Evolutionary conservation across 2,329 filamentous ascomycete genomes (phyloP).

Genomic region (Aspergillus calidoustus): DNA sequence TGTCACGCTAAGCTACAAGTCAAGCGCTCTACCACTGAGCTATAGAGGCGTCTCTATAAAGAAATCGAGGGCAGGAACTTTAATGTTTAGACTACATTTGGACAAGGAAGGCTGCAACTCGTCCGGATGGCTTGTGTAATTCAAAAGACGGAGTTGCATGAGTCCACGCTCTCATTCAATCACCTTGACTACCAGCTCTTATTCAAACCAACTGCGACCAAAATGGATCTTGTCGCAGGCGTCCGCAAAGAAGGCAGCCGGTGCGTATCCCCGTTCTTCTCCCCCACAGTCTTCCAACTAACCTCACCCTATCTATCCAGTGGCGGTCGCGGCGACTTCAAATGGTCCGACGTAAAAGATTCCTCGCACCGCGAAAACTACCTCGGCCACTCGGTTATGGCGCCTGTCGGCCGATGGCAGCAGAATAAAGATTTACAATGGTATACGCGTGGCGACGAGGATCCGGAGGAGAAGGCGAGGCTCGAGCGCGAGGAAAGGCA

Average conservation of each 20-base stretch:
- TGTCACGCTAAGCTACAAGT: too few species aligned
- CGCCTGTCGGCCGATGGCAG: constrained; percentile 90
- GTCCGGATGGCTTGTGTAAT: too few species aligned
- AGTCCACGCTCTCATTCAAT: too few species aligned
- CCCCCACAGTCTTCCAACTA: constrained; percentile 17
- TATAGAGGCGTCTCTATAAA: too few species aligned
- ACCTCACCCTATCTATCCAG: constrained; percentile 44
- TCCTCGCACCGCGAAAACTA: constrained; percentile 88
- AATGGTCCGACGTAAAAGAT: constrained; percentile 90
- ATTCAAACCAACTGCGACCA: constrained; percentile 19
- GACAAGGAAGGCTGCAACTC: too few species aligned
- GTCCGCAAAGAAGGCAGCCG: constrained; percentile 89
- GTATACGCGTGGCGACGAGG: constrained; percentile 65
- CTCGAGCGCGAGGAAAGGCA: constrained; percentile 75
- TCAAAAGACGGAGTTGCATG: too few species aligned
- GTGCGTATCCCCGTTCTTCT: constrained; percentile 39
- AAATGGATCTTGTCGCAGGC: constrained; percentile 90
- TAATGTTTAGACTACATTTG: too few species aligned
- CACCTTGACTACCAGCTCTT: too few species aligned
- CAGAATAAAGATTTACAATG: constrained; percentile 71
- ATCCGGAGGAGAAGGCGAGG: constrained; percentile 51
- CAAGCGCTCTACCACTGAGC: too few species aligned
- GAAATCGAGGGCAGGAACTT: too few species aligned
- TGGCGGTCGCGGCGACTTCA: constrained; percentile 89
- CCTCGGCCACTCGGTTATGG: constrained; percentile 89